These are phyloP conservation scores for Stentor coeruleus DNA, from an alignment of 73 alveolate genomes.

Conservation along the genomic window DNA sequence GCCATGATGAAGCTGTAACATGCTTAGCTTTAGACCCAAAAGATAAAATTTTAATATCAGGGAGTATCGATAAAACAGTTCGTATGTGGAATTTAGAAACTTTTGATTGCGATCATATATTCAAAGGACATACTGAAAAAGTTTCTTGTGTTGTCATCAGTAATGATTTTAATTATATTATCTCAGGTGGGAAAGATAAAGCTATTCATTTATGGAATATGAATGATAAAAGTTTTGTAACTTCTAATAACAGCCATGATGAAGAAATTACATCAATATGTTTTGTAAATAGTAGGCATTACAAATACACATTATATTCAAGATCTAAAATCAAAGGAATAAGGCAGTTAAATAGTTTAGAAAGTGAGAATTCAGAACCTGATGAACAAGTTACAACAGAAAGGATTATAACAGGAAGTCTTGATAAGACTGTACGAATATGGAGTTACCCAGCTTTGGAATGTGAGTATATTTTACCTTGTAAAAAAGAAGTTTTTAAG, in stretches of 20 bases:
- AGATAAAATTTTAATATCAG: background rate
- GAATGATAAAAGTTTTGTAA: background rate
- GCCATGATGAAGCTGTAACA: background rate
- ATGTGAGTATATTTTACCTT: background rate
- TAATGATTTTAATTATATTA: background rate
- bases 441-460: background rate
- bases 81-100: background rate
- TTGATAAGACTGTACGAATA: background rate
- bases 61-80: background rate
- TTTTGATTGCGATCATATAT: too few species aligned
- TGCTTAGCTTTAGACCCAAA: background rate
- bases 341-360: background rate
- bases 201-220: background rate
- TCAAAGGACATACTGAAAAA: background rate
- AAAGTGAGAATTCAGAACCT: background rate
- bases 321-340: background rate
- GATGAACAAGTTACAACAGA: background rate
- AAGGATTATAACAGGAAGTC: background rate
- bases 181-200: constrained; percentile 15
- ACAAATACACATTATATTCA: too few species aligned
- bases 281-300: background rate
- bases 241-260: background rate
- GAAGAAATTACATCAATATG: constrained; percentile 3
- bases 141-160: background rate
- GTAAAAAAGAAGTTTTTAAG: background rate